Evolutionary conservation across 225 moss, liverwort and hornwort genomes (phyloP).

Genomic region (Ulota crispa): DNA sequence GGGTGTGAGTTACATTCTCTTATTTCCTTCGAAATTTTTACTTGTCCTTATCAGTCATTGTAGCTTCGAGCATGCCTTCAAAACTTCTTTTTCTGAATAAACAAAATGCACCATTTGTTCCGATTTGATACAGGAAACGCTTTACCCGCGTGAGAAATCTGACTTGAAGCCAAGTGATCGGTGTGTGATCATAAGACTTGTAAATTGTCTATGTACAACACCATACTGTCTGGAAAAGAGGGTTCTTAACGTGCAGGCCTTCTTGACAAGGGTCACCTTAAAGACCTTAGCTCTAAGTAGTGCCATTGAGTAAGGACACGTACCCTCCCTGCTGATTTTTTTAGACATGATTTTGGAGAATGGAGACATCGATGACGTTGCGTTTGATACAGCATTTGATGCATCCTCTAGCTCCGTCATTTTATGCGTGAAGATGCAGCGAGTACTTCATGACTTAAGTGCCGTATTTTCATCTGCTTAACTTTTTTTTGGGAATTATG

Average conservation of each 20-base stretch:
- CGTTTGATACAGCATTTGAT: not conserved
- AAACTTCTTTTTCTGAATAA: not conserved
- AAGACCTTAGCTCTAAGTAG: constrained; percentile 46
- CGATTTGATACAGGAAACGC: constrained; percentile 64
- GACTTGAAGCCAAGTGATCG: constrained; percentile 64
- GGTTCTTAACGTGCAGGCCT: constrained; percentile 57
- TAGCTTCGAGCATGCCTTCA: not conserved
- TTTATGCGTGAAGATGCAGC: not conserved
- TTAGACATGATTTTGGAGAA: not conserved
- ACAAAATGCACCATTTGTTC: not conserved
- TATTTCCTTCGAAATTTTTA: not conserved
- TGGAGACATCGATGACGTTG: constrained; percentile 20
- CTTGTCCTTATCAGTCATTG: not conserved
- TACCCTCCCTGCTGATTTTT: not conserved
- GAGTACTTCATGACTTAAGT: not conserved
- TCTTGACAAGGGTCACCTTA: constrained; percentile 63
- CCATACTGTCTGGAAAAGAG: constrained; percentile 64
- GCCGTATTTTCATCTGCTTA: not conserved
- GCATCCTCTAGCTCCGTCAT: not conserved
- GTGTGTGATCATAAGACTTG: constrained; percentile 66
- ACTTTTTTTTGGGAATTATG: not conserved
- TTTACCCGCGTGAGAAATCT: constrained; percentile 68
- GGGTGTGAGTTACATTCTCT: not conserved
- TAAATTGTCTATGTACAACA: constrained; percentile 47
- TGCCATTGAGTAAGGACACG: constrained; percentile 60